Conservation (phyloP, 352 stramenopile genomes). For the Globisporangium polare region DNA sequence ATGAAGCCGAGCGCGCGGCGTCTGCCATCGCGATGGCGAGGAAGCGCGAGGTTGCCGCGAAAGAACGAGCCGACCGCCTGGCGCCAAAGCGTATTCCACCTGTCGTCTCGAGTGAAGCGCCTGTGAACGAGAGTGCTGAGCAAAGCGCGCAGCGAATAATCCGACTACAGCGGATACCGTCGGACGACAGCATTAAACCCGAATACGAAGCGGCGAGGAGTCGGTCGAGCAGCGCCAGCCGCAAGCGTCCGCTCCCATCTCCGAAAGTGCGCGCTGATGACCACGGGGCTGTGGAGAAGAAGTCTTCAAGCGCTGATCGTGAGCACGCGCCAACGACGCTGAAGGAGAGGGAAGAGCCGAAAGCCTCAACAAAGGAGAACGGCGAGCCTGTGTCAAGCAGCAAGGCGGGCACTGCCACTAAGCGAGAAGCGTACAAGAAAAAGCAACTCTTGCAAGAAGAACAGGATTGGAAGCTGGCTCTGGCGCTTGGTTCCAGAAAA, state of each 20-base stretch:
- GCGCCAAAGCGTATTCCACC: not conserved
- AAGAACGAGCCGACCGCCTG: slow-evolving; percentile 9
- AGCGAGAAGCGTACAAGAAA: not conserved
- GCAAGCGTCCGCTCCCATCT: slow-evolving; percentile 14
- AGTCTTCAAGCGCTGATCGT: not conserved
- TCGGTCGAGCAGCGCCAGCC: slow-evolving; percentile 5
- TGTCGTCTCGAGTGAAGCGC: not conserved
- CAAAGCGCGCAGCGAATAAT: not conserved
- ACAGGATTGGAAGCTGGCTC: not conserved
- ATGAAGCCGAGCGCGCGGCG: not conserved
- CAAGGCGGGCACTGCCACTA: not conserved
- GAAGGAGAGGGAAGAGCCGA: not conserved
- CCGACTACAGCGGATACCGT: not conserved
- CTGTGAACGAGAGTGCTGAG: not conserved
- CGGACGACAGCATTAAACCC: not conserved
- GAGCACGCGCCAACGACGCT: not conserved
- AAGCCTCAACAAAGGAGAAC: not conserved
- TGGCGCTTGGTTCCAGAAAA: not conserved
- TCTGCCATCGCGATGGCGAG: slow-evolving; percentile 2
- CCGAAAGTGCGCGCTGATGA: not conserved
- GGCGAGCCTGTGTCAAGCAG: not conserved
- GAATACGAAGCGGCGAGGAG: not conserved
- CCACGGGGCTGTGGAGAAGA: not conserved
- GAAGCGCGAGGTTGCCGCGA: slow-evolving; percentile 7
- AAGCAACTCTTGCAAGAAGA: slow-evolving; percentile 5